Evolutionary conservation across 139 green algal genomes (phyloP).

Genomic region (Diplosphaera chodatii): DNA sequence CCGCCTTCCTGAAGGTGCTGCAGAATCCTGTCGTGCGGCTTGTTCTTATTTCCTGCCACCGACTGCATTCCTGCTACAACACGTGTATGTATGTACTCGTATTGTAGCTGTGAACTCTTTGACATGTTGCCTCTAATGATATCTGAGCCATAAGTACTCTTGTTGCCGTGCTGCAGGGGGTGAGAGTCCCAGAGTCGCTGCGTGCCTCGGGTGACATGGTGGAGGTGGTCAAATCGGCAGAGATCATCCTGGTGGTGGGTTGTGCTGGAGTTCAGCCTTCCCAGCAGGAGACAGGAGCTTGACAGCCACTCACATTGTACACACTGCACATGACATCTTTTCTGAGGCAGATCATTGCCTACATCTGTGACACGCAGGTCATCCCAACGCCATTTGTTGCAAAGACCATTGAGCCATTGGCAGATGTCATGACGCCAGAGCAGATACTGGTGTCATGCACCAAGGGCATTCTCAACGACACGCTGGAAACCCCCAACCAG

Average conservation of each 20-base stretch:
- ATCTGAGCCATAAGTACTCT: not conserved
- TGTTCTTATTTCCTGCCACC: too few relatives aligned
- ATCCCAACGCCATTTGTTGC: constrained; percentile 75
- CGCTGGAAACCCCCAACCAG: constrained; percentile 61
- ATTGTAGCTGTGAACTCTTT: not conserved
- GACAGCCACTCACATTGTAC: too few relatives aligned
- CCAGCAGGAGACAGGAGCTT: too few relatives aligned
- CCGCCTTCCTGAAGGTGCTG: constrained; percentile 48
- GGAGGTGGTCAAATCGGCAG: constrained; percentile 24
- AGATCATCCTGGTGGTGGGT: constrained; percentile 61
- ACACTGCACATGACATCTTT: too few relatives aligned
- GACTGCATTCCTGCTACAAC: too few relatives aligned
- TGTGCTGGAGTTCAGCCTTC: too few relatives aligned
- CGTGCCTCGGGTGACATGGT: constrained; percentile 39
- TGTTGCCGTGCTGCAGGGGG: constrained; percentile 24
- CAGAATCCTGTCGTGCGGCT: too few relatives aligned
- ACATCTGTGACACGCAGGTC: constrained; percentile 33
- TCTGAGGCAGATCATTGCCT: too few relatives aligned
- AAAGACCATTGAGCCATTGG: constrained; percentile 31
- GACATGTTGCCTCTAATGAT: not conserved
- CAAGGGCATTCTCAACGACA: constrained; percentile 75
- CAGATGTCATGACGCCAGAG: constrained; percentile 15
- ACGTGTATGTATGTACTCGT: too few relatives aligned
- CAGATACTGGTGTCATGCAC: constrained; percentile 71
- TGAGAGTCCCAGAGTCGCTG: constrained; percentile 42